phyloP scores from a whole-genome alignment of 148 eudicot genomes.

The Rhododendron simsii region DNA sequence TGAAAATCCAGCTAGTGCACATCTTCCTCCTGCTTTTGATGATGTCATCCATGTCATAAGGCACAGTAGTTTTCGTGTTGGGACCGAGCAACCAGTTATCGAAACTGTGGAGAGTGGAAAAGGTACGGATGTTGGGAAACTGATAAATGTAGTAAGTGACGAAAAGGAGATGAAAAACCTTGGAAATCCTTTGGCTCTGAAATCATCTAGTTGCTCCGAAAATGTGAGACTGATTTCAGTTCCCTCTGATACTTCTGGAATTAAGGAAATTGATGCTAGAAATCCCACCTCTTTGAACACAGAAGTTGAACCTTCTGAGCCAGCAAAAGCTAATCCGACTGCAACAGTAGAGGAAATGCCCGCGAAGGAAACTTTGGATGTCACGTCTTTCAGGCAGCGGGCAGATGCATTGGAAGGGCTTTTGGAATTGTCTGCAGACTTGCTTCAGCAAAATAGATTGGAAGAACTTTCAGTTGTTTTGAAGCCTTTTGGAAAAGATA shows the following conservation, averaged over 20 bases:
- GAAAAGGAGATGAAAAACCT: slow-evolving; percentile 34
- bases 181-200: slow-evolving; percentile 26
- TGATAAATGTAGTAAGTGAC: slow-evolving; percentile 37
- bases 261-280: slow-evolving; percentile 29
- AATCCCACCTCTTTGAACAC: slow-evolving; percentile 19
- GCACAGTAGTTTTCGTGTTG: slow-evolving; percentile 48
- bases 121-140: slow-evolving; percentile 39
- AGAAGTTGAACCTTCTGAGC: slow-evolving; percentile 36
- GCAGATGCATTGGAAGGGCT: slow-evolving; percentile 97
- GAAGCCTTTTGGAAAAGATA: slow-evolving; percentile 92
- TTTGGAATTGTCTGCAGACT: slow-evolving; percentile 87
- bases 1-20: slow-evolving; percentile 31
- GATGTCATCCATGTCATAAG: slow-evolving; percentile 59
- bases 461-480: slow-evolving; percentile 87
- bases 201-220: slow-evolving; percentile 36
- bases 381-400: slow-evolving; percentile 87
- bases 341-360: slow-evolving; percentile 42
- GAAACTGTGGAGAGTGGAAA: slow-evolving; percentile 45
- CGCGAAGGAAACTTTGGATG: slow-evolving; percentile 71
- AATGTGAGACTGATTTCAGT: slow-evolving; percentile 17
- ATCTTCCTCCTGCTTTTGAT: slow-evolving; percentile 35
- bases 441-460: slow-evolving; percentile 77
- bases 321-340: slow-evolving; percentile 33
- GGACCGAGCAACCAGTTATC: slow-evolving; percentile 38
- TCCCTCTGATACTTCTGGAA: slow-evolving; percentile 25